These are phyloP conservation scores for Sporobolomyces roseus DNA, from an alignment of 768 basidiomycete genomes.

Conservation along the genomic window DNA sequence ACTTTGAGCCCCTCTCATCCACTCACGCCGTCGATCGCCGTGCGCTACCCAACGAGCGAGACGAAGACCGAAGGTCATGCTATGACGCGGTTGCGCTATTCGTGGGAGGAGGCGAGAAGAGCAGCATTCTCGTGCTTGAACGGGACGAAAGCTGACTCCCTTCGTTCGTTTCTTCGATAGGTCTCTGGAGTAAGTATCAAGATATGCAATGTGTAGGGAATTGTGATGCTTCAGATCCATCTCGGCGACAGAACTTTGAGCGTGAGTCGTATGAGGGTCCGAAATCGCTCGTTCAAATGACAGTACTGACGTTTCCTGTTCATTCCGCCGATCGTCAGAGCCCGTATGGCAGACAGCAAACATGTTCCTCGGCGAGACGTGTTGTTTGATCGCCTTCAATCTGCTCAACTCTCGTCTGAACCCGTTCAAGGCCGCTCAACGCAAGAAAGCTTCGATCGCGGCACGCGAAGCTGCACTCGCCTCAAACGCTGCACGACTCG, in stretches of 20 bases:
- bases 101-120: too few relatives aligned
- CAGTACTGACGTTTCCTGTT: too few relatives aligned
- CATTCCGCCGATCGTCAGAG: too few relatives aligned
- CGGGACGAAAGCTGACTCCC: not conserved
- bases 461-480: slow-evolving; percentile 18
- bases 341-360: slow-evolving; percentile 45
- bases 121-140: too few relatives aligned
- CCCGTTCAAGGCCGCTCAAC: slow-evolving; percentile 2
- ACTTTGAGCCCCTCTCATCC: too few relatives aligned
- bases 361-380: slow-evolving; percentile 76
- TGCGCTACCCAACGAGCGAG: too few relatives aligned
- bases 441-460: not conserved
- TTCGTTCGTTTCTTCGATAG: not conserved
- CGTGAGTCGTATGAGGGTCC: slow-evolving; percentile 47
- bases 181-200: slow-evolving; percentile 45
- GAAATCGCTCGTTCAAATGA: too few relatives aligned
- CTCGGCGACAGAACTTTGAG: slow-evolving; percentile 70
- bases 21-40: too few relatives aligned
- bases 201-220: slow-evolving; percentile 99
- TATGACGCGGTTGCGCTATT: too few relatives aligned
- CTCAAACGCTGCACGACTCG: slow-evolving; percentile 10
- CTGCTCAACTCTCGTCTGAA: slow-evolving; percentile 42
- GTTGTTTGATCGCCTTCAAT: slow-evolving; percentile 51
- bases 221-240: slow-evolving; percentile 65
- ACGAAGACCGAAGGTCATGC: too few relatives aligned